Conservation (phyloP, 164 flowering plant genomes). For the Brasenia schreberi region DNA sequence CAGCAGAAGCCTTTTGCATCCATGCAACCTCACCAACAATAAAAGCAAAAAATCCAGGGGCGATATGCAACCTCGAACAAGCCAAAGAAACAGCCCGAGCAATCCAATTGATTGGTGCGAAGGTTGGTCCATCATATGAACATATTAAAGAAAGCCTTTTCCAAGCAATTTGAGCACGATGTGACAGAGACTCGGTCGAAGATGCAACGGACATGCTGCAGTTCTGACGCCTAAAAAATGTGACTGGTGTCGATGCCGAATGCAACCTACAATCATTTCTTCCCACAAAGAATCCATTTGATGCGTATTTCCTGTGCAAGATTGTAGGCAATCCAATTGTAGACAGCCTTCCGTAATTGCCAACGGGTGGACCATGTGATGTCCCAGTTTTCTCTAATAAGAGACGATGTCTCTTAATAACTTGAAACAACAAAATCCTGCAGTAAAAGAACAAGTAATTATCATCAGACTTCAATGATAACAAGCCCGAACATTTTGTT, state of each 20-base stretch:
- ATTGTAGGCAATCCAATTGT: slow-evolving; percentile 14
- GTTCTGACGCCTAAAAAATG: slow-evolving; percentile 5
- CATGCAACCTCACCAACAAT: slow-evolving; percentile 48
- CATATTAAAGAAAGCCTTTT: slow-evolving; percentile 25
- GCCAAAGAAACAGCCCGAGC: slow-evolving; percentile 68
- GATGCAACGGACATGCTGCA: slow-evolving; percentile 18
- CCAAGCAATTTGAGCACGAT: slow-evolving; percentile 51
- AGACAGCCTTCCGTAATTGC: slow-evolving; percentile 16
- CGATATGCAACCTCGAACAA: slow-evolving; percentile 34
- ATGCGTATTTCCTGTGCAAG: slow-evolving; percentile 16
- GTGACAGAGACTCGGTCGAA: slow-evolving; percentile 15
- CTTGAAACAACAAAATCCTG: slow-evolving; percentile 31
- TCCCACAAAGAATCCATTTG: slow-evolving; percentile 11
- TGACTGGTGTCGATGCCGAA: slow-evolving; percentile 14
- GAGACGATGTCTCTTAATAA: slow-evolving; percentile 21
- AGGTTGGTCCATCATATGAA: slow-evolving; percentile 14
- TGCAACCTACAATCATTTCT: background rate
- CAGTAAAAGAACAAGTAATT: slow-evolving; percentile 5
- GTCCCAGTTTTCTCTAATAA: slow-evolving; percentile 10
- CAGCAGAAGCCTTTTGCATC: slow-evolving; percentile 28
- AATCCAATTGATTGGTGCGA: slow-evolving; percentile 23
- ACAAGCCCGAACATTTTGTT: too few relatives aligned
- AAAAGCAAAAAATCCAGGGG: slow-evolving; percentile 52
- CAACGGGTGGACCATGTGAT: slow-evolving; percentile 13
- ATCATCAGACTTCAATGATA: too few relatives aligned